These are phyloP conservation scores for Bipolaris zeicola DNA, from an alignment of 2,329 filamentous ascomycete genomes.

Conservation along the genomic window DNA sequence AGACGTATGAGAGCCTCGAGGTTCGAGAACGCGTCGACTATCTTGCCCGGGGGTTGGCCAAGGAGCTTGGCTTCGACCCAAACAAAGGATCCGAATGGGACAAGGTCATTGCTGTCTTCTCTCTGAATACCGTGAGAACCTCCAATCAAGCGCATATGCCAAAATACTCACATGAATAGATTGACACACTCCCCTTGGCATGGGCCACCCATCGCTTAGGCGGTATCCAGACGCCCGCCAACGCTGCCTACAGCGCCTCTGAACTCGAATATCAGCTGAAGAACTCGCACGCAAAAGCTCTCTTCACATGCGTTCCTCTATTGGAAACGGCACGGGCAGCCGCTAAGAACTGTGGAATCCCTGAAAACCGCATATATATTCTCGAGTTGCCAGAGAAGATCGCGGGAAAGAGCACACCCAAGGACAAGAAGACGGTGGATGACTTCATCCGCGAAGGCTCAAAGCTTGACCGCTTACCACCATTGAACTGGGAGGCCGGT, in stretches of 20 bases:
- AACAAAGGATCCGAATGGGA: conserved; percentile 79
- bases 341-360: conserved; percentile 66
- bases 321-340: conserved; percentile 68
- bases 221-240: conserved; percentile 76
- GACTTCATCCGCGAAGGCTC: conserved; percentile 68
- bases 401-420: conserved; percentile 54
- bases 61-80: conserved; percentile 72
- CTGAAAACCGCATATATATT: conserved; percentile 69
- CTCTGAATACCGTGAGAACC: conserved; percentile 74
- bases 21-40: conserved; percentile 69
- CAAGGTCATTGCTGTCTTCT: conserved; percentile 77
- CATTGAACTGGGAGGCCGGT: conserved; percentile 65
- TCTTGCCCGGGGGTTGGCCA: conserved; percentile 70
- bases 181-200: conserved; percentile 74
- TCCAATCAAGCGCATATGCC: not conserved
- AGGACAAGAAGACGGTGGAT: conserved; percentile 66
- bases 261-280: conserved; percentile 76
- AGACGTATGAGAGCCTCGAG: conserved; percentile 67
- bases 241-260: conserved; percentile 71
- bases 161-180: conserved; percentile 52
- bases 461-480: conserved; percentile 59
- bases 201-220: conserved; percentile 77
- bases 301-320: conserved; percentile 74
- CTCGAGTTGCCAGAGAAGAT: conserved; percentile 67
- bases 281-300: conserved; percentile 69